Evolutionary conservation across 116 monocot species (phyloP).

Genomic region (Posidonia oceanica): DNA sequence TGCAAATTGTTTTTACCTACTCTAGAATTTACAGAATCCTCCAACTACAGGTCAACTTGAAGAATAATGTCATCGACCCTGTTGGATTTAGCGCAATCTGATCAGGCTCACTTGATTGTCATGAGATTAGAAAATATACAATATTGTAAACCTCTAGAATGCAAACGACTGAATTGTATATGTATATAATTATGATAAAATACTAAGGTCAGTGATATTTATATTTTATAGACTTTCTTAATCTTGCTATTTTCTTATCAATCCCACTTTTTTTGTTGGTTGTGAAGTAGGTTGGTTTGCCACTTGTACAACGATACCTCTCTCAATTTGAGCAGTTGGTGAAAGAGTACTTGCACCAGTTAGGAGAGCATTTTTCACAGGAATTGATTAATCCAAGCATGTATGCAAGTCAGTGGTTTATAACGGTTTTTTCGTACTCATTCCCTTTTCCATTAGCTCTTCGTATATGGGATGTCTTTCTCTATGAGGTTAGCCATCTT

Average conservation of each 20-base stretch:
- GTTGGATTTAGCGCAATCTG: too few species aligned
- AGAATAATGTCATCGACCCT: too few species aligned
- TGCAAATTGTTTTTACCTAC: too few species aligned
- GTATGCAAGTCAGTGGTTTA: conserved; percentile 99
- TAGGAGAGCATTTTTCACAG: conserved; percentile 82
- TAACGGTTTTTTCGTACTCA: conserved; percentile 97
- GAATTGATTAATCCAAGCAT: conserved; percentile 99
- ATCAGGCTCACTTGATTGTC: too few species aligned
- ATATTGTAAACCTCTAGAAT: too few species aligned
- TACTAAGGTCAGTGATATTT: too few species aligned
- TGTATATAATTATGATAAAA: too few species aligned
- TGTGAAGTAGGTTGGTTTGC: conserved; percentile 62
- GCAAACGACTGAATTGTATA: too few species aligned
- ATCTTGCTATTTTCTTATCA: background rate
- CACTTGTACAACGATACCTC: conserved; percentile 91
- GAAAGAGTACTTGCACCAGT: conserved; percentile 67
- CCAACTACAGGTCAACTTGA: too few species aligned
- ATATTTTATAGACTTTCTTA: background rate
- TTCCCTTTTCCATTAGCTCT: conserved; percentile 89
- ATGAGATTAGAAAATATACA: too few species aligned
- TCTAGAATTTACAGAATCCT: too few species aligned
- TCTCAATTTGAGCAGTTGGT: conserved; percentile 90
- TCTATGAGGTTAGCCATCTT: conserved; percentile 67
- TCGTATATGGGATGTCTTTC: conserved; percentile 97
- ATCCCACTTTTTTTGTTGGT: conserved; percentile 11